phyloP scores from a whole-genome alignment of 495 filamentous ascomycete species.

The Penicillium riverlandense region DNA sequence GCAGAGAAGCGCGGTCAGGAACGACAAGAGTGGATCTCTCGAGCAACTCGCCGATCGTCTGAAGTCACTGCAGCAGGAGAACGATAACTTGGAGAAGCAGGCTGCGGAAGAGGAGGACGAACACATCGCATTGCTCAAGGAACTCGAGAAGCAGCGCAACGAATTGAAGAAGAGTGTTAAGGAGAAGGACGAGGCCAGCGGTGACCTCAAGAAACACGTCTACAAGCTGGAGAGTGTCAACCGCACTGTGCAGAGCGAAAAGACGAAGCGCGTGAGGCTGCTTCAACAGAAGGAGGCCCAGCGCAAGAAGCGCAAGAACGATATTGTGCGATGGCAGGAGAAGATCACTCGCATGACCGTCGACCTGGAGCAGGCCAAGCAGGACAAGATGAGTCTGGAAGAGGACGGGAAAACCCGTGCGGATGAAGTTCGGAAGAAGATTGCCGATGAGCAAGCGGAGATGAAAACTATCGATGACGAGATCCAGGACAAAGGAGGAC shows the following conservation, averaged over 20 bases:
- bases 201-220: conserved; percentile 73
- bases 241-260: conserved; percentile 72
- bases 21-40: conserved; percentile 36
- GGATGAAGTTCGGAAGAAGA: conserved; percentile 43
- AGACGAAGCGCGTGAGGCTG: conserved; percentile 64
- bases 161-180: conserved; percentile 65
- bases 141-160: conserved; percentile 59
- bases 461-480: conserved; percentile 56
- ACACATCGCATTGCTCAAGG: conserved; percentile 52
- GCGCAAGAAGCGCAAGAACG: conserved; percentile 52
- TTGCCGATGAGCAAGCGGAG: conserved; percentile 41
- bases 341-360: conserved; percentile 43
- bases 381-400: conserved; percentile 40
- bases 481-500: conserved; percentile 52
- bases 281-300: conserved; percentile 58
- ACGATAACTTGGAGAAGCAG: conserved; percentile 63
- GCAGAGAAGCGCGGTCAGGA: conserved; percentile 22
- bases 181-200: conserved; percentile 80
- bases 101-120: conserved; percentile 64
- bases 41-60: conserved; percentile 61
- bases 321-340: conserved; percentile 51
- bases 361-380: conserved; percentile 39
- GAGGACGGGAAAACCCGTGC: conserved; percentile 38
- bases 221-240: conserved; percentile 74
- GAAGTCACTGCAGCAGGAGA: conserved; percentile 64